A percentile compares a stretch with the other conserved stretches of the same genome.
Evolutionary conservation across 129 eudicot genomes (phyloP).

Genomic region (Cynara cardunculus): DNA sequence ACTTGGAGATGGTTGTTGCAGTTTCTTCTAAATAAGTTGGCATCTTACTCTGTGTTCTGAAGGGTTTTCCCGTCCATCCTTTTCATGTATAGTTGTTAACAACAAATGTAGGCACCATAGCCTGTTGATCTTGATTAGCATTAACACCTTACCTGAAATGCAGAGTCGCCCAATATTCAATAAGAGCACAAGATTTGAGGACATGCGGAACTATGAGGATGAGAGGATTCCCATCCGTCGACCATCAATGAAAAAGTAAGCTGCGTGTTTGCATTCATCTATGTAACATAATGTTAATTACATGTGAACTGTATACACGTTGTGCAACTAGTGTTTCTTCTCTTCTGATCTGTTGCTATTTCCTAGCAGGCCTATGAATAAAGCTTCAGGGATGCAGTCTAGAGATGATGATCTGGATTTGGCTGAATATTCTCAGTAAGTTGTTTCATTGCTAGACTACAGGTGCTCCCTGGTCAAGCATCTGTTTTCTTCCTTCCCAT

Average conservation of each 20-base stretch:
- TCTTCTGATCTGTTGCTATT: constrained; percentile 18
- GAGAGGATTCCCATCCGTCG: constrained; percentile 60
- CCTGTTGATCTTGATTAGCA: not conserved
- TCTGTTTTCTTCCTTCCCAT: not conserved
- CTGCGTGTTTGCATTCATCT: not conserved
- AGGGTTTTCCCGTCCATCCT: not conserved
- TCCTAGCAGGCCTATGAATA: constrained; percentile 54
- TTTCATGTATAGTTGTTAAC: not conserved
- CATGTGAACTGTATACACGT: not conserved
- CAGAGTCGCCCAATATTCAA: constrained; percentile 98
- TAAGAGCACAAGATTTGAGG: constrained; percentile 96
- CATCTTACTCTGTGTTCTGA: not conserved
- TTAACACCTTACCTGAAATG: constrained; percentile 7
- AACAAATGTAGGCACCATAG: too few relatives aligned
- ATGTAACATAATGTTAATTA: not conserved
- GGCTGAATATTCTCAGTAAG: constrained; percentile 82
- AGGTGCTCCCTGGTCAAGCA: not conserved
- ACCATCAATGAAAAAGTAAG: constrained; percentile 70
- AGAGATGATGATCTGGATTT: constrained; percentile 89
- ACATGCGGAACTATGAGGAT: constrained; percentile 80
- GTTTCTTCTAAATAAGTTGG: too few relatives aligned
- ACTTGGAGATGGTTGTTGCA: too few relatives aligned
- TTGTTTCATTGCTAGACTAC: not conserved
- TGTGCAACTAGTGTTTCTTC: not conserved
- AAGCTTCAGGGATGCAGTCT: constrained; percentile 70